These are phyloP conservation scores for Thuidium tamariscinum DNA, from an alignment of 225 moss, liverwort and hornwort species.

Conservation along the genomic window DNA sequence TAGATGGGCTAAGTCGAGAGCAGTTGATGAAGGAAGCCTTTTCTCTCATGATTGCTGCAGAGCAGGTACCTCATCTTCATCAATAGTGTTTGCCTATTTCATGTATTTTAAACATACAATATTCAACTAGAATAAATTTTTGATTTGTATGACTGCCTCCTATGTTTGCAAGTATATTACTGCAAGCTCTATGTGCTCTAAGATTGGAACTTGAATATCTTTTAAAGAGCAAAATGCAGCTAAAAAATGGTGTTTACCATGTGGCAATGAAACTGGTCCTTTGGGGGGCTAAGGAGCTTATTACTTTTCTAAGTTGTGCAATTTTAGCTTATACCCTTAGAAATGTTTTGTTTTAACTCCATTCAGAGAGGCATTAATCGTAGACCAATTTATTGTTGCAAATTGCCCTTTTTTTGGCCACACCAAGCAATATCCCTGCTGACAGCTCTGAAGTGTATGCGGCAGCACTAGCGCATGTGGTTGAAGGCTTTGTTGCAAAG, in stretches of 20 bases:
- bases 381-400: slow-evolving; percentile 9
- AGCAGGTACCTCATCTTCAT: slow-evolving; percentile 43
- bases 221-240: not conserved
- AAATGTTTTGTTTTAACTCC: not conserved
- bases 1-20: slow-evolving; percentile 70
- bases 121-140: not conserved
- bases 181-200: not conserved
- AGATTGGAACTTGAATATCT: not conserved
- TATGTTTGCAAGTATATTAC: not conserved
- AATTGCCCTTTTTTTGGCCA: slow-evolving; percentile 67
- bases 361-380: not conserved
- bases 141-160: not conserved
- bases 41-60: slow-evolving; percentile 69
- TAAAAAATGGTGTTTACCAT: no score
- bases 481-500: slow-evolving; percentile 67
- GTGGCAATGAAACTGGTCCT: not conserved
- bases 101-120: not conserved
- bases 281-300: not conserved
- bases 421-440: slow-evolving; percentile 88
- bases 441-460: slow-evolving; percentile 87
- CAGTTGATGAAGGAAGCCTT: slow-evolving; percentile 87
- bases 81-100: not conserved
- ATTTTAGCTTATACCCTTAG: not conserved
- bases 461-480: slow-evolving; percentile 81
- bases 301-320: not conserved